Base-by-base conservation (phyloP, 208 protist species). In the Trypanosoma mega region DNA sequence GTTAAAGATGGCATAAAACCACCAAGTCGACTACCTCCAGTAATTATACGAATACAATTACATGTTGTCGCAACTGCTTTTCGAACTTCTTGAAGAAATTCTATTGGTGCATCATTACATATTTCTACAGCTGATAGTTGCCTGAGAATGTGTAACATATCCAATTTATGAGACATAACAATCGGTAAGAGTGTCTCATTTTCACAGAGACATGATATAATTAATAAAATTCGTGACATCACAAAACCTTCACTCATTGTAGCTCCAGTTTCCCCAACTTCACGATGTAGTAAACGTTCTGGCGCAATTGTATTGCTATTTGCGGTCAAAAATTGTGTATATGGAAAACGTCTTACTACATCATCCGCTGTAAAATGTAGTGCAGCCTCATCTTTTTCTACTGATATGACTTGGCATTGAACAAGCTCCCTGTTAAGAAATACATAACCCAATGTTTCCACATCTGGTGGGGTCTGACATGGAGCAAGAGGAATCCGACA, bases 51-150 rank as follows among this genome's bases (percentile, higher is more conserved):
- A 20, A 55, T 26, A 37, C 71, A 76, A 7, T 66, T 62, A 8
- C 79, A 75, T 27, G 89, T 95, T 2, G 61, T 52, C 36, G 77
- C 75, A 7, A 96, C 74, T 31, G 73, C 78, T 9, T 66, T 54
- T 9, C 84, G 81, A 60, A 96, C 80, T 61, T 93, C 85, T 37
- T 79, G 69, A 27, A 96, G 62, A 53, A 93, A 92, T 46, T 90
- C 64, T 24, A 76, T 48, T 12, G 78, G 80, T 0, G 80, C 73
- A 51, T 95, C 85, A 69, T 90, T 93, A 37, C 71, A 73, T 29
- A 93, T 88, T 24, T 74, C 57, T 8, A 91, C 82, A 0, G 84
- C 80, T 6, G 90, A 70, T 6, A 96, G 63, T 8, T 73, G 70
- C 33, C 81, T 80, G 24, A 91, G 75, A 55, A 93, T 73, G 59